Base-by-base conservation (phyloP, 345 rosid species). In the Barbarea vulgaris region DNA sequence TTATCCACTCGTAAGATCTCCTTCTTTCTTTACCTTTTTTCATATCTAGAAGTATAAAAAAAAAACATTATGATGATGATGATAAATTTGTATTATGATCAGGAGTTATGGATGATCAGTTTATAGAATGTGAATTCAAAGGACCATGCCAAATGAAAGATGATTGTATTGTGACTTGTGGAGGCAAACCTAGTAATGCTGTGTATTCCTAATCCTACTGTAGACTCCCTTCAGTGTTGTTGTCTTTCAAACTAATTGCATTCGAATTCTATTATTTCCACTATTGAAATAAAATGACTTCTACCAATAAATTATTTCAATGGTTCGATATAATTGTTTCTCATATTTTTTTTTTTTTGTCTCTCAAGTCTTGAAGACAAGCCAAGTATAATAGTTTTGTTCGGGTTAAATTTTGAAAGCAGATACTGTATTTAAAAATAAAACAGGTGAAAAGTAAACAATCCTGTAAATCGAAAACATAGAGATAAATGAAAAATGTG, bases 111-210 rank as follows among this genome's bases (percentile, higher is more conserved):
- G 59, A 74, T 55, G 72, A 74, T 33, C 12, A 4, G 21, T 65
- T 65, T 31, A 58, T 58, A 64, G 22, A 31, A 44, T 74, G 77
- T 33, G 72, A 74, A 55, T 74, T 74, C 12, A 74, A 65, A 64
- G 72, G 77, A 44, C 28, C 57, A 58, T 74, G 77, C 50, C 66
- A 25, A 3, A 5, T 33, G 31, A 56, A 56, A 56, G 37, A 46
- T 30, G 72, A 74, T 56, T 74, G 78, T 34, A 22, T 65, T 6
- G 51, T 15, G 12, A 55, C 30, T 9, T 74, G 78, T 46, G 78
- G 65, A 42, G 77, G 78, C 65, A 64, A 54, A 15, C 78, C 66
- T 55, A 54, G n/a, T 34, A 34, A 27, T 22, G 34, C 77, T 73
- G 22, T 65, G 72, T 34, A 56, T 74, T 18, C 66, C 78, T 65